These are phyloP conservation scores for Persicaria tinctoria DNA, from an alignment of 148 eudicot genomes.

Conservation along the genomic window DNA sequence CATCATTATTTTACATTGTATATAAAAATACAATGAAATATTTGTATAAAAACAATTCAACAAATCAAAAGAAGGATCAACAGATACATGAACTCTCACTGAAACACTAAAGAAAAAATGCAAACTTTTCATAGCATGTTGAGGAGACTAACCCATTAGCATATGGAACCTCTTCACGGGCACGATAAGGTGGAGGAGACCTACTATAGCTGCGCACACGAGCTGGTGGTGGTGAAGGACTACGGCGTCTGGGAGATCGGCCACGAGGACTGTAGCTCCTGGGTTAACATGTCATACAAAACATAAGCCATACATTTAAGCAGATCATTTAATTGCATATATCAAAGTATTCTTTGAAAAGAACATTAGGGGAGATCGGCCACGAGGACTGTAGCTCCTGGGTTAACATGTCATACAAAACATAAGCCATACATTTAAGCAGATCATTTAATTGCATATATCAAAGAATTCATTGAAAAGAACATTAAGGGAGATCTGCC, in stretches of 20 bases:
- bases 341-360: not conserved
- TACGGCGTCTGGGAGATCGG: conserved; percentile 89
- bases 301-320: not conserved
- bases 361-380: conserved; percentile 34
- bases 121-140: not conserved
- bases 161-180: conserved; percentile 78
- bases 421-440: not conserved
- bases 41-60: not conserved
- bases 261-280: conserved; percentile 97
- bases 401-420: not conserved
- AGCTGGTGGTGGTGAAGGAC: conserved; percentile 45
- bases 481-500: conserved; percentile 31
- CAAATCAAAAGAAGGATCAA: not conserved
- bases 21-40: too few relatives aligned
- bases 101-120: not conserved
- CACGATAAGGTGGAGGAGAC: conserved; percentile 87
- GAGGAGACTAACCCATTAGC: conserved; percentile 66
- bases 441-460: not conserved
- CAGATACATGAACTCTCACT: not conserved
- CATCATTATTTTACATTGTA: not conserved
- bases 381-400: conserved; percentile 98
- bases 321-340: not conserved
- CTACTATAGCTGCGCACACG: conserved; percentile 86
- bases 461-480: not conserved
- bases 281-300: not conserved